Percentiles rank a stretch among this genome's conserved stretches.
phyloP scores from a whole-genome alignment of 306 rosid species.

The Fagus crenata region DNA sequence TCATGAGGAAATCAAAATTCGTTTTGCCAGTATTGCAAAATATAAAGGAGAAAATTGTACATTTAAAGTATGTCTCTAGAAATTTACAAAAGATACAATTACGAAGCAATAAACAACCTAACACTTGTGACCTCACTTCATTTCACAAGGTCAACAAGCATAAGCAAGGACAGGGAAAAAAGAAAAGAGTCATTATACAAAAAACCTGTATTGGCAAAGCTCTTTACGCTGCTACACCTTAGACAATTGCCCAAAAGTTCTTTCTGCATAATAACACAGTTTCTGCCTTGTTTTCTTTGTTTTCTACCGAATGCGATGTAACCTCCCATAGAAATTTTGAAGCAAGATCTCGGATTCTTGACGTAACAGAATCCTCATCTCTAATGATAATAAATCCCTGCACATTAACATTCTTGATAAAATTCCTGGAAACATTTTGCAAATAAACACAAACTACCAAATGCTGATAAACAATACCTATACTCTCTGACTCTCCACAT shows the following conservation, averaged over 20 bases:
- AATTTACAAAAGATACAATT: too few relatives aligned
- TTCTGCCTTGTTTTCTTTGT: conserved; percentile 66
- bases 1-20: too few relatives aligned
- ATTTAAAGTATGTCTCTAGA: too few relatives aligned
- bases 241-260: conserved; percentile 81
- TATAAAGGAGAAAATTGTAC: too few relatives aligned
- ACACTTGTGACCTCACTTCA: too few relatives aligned
- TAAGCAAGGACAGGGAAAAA: neutral
- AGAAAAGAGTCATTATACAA: neutral
- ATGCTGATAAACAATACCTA: neutral
- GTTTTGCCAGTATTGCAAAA: too few relatives aligned
- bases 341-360: conserved; percentile 67
- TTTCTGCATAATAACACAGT: conserved; percentile 75
- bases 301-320: conserved; percentile 56
- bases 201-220: neutral
- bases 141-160: too few relatives aligned
- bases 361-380: conserved; percentile 52
- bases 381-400: conserved; percentile 86
- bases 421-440: neutral
- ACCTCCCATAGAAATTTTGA: conserved; percentile 77
- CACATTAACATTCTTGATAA: conserved; percentile 23
- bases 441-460: neutral
- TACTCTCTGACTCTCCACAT: too few relatives aligned
- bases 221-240: conserved; percentile 20
- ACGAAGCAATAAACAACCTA: too few relatives aligned